These are phyloP conservation scores for Dendrocalamus latiflorus DNA, from an alignment of 202 grass and related monocot species.

Conservation along the genomic window DNA sequence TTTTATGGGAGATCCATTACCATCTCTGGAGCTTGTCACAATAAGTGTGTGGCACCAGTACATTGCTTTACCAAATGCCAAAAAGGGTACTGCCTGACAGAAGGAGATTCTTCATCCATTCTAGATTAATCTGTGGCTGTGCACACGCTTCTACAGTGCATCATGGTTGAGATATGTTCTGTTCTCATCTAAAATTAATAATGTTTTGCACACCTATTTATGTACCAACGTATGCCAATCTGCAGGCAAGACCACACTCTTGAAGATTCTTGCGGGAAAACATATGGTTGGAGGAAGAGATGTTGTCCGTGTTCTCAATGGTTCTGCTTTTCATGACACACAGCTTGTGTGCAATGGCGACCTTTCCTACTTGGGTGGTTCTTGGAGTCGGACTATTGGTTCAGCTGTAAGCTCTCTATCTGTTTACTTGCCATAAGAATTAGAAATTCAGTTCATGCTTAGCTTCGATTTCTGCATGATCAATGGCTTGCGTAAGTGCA, in stretches of 20 bases:
- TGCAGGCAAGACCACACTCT: constrained; percentile 88
- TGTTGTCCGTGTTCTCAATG: constrained; percentile 78
- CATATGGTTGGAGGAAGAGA: constrained; percentile 98
- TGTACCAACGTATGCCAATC: constrained; percentile 10
- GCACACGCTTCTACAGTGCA: not conserved
- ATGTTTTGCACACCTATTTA: not conserved
- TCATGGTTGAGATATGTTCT: not conserved
- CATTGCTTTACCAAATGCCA: not conserved
- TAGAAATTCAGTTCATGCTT: not conserved
- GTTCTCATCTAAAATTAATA: not conserved
- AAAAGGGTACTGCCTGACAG: not conserved
- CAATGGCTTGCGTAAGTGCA: not conserved
- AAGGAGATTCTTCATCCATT: not conserved
- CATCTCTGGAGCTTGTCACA: not conserved
- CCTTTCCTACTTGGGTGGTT: constrained; percentile 76
- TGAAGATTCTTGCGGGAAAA: constrained; percentile 92
- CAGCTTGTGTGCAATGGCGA: constrained; percentile 81
- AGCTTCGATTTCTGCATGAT: not conserved
- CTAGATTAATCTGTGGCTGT: not conserved
- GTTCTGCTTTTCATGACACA: constrained; percentile 95
- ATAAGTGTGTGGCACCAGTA: not conserved
- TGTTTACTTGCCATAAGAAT: constrained; percentile 19
- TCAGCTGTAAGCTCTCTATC: constrained; percentile 59
- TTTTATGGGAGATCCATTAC: not conserved
- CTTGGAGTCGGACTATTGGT: constrained; percentile 85